A percentile compares a stretch with the other conserved stretches of the same genome.
phyloP scores from a whole-genome alignment of 495 filamentous ascomycete genomes.

The Entonaema liquescens region DNA sequence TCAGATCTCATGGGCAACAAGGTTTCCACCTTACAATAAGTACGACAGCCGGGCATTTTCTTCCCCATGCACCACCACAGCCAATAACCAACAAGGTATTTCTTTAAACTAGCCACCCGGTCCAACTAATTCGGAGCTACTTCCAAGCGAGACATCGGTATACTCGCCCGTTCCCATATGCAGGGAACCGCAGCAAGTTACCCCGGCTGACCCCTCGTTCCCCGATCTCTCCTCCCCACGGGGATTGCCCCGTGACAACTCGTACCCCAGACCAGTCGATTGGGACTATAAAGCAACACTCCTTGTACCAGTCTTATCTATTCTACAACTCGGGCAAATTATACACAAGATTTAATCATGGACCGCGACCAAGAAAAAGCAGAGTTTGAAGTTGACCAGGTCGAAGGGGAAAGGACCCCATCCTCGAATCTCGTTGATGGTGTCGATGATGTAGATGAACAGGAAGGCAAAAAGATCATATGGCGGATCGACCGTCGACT shows the following conservation, averaged over 20 bases:
- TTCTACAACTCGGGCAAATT: background rate
- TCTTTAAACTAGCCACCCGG: background rate
- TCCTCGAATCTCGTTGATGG: constrained; percentile 23
- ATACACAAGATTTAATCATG: constrained; percentile 25
- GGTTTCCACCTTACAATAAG: background rate
- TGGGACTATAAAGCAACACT: constrained; percentile 18
- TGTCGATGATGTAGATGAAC: constrained; percentile 30
- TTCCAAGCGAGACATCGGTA: constrained; percentile 9
- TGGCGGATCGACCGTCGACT: constrained; percentile 66
- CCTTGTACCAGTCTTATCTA: background rate
- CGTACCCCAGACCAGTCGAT: background rate
- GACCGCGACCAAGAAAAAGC: constrained; percentile 42
- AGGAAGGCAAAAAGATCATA: constrained; percentile 54
- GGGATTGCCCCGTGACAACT: background rate
- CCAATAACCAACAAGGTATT: background rate
- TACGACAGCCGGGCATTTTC: background rate
- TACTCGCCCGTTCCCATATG: background rate
- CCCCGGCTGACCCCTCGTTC: constrained; percentile 31
- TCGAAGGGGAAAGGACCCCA: constrained; percentile 34
- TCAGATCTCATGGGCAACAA: background rate
- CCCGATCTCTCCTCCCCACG: constrained; percentile 13
- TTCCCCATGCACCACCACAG: background rate
- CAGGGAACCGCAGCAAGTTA: constrained; percentile 2
- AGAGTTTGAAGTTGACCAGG: constrained; percentile 28
- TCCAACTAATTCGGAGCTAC: constrained; percentile 1